phyloP scores from a whole-genome alignment of 192 early-diverging fungal genomes.

The Paraglomus brasilianum region DNA sequence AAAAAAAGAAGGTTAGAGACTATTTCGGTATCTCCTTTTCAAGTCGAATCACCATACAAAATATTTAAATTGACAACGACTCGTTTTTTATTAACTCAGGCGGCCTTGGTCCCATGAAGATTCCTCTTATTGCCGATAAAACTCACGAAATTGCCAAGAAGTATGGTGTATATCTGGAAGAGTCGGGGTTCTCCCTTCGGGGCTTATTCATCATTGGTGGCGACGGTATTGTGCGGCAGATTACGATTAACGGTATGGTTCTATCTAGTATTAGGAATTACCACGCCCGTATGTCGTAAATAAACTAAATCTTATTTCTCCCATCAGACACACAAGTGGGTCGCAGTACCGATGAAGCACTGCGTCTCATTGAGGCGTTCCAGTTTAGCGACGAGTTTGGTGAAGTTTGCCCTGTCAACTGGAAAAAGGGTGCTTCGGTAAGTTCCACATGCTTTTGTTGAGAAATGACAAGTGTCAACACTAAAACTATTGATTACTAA shows the following conservation, averaged over 20 bases:
- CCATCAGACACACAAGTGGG: constrained; percentile 45
- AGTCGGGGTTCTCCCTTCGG: constrained; percentile 73
- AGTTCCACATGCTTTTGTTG: neutral
- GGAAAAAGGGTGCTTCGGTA: constrained; percentile 67
- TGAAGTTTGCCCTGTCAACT: constrained; percentile 84
- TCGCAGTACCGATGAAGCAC: constrained; percentile 80
- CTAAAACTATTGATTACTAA: too few relatives aligned
- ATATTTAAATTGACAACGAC: neutral
- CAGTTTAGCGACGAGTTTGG: constrained; percentile 86
- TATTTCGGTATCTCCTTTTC: neutral
- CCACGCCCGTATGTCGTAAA: constrained; percentile 41
- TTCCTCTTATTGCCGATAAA: constrained; percentile 85
- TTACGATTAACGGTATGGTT: constrained; percentile 74
- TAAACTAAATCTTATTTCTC: too few relatives aligned
- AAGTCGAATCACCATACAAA: neutral
- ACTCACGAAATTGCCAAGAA: constrained; percentile 86
- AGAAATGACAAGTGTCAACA: too few relatives aligned
- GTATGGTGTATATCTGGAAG: constrained; percentile 85
- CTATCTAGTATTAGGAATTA: constrained; percentile 44
- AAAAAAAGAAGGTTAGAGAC: constrained; percentile 25
- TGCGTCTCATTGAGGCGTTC: constrained; percentile 89
- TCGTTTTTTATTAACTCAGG: constrained; percentile 64
- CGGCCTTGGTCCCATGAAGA: constrained; percentile 88
- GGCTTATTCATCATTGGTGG: constrained; percentile 93
- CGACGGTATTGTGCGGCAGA: constrained; percentile 80